phyloP scores from a whole-genome alignment of 108 stramenopile species.

The Cyclotella choctawhatcheeana region DNA sequence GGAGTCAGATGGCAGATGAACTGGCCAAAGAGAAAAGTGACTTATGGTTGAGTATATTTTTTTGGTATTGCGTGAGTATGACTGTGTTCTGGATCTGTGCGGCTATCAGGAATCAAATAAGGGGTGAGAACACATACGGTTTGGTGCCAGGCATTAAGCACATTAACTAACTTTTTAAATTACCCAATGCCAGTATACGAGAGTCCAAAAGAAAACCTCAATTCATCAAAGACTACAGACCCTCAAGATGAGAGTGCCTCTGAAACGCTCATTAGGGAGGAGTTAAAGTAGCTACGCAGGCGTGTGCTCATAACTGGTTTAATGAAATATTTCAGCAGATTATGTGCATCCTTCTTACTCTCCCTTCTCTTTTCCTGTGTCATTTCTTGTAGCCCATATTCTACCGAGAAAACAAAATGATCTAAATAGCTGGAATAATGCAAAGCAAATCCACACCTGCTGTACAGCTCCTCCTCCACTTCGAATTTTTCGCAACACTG shows the following conservation, averaged over 20 bases:
- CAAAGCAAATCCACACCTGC: conserved; percentile 86
- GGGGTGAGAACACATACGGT: conserved; percentile 29
- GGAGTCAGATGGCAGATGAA: conserved; percentile 27
- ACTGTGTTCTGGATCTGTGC: conserved; percentile 36
- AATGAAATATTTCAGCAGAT: too few relatives aligned
- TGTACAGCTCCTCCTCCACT: conserved; percentile 64
- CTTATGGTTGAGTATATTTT: conserved; percentile 41
- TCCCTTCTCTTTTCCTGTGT: background rate
- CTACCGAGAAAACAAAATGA: conserved; percentile 77
- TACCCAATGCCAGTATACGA: too few relatives aligned
- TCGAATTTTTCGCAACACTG: conserved; percentile 71
- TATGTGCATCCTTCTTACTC: background rate
- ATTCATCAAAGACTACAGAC: too few relatives aligned
- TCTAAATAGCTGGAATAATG: conserved; percentile 82
- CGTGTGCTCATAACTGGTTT: too few relatives aligned
- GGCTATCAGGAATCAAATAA: conserved; percentile 31
- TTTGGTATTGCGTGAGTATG: conserved; percentile 39
- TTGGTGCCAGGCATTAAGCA: too few relatives aligned
- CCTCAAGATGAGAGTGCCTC: too few relatives aligned
- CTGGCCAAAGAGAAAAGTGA: conserved; percentile 26
- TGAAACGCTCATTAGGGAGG: too few relatives aligned
- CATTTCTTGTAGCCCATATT: conserved; percentile 35
- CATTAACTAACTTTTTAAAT: too few relatives aligned
- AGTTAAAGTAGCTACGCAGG: too few relatives aligned
- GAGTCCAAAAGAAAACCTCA: too few relatives aligned